A percentile compares a stretch with the other conserved stretches of the same genome.
Evolutionary conservation across 768 basidiomycete species (phyloP).

Genomic region (Candolleomyces efflorescens): DNA sequence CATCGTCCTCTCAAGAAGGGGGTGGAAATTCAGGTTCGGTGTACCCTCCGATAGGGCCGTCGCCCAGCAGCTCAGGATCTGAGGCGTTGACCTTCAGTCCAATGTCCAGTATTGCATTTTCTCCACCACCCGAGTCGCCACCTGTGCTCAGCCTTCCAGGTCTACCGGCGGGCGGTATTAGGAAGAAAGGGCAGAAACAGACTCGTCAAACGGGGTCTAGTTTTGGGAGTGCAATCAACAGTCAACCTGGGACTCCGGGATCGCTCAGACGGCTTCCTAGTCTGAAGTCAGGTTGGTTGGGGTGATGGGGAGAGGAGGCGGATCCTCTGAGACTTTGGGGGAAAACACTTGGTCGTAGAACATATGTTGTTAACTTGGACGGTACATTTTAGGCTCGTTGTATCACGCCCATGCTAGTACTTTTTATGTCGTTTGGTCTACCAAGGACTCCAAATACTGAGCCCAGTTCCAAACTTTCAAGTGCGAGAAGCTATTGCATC

Average conservation of each 20-base stretch:
- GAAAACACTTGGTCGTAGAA: too few species aligned
- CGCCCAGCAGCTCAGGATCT: not conserved
- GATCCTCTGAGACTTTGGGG: too few species aligned
- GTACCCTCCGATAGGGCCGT: not conserved
- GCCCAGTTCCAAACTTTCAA: too few species aligned
- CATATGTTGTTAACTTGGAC: too few species aligned
- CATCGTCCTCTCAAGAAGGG: not conserved
- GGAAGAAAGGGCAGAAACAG: not conserved
- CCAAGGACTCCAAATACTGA: too few species aligned
- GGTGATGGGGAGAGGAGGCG: too few species aligned
- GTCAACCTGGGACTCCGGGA: not conserved
- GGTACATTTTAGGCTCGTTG: too few species aligned
- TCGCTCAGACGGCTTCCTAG: not conserved
- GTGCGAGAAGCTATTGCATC: too few species aligned
- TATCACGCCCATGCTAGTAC: too few species aligned
- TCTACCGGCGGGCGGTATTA: slow-evolving; percentile 3
- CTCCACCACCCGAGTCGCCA: slow-evolving; percentile 1
- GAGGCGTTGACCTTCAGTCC: not conserved
- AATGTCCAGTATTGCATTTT: slow-evolving; percentile 5
- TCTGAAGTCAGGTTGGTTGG: not conserved
- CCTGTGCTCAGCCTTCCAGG: not conserved
- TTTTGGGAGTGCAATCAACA: not conserved
- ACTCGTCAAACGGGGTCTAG: not conserved
- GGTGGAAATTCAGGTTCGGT: not conserved
- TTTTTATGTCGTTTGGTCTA: too few species aligned